Evolutionary conservation across 202 grass and related monocot genomes (phyloP).

Genomic region (Alloteropsis angusta): DNA sequence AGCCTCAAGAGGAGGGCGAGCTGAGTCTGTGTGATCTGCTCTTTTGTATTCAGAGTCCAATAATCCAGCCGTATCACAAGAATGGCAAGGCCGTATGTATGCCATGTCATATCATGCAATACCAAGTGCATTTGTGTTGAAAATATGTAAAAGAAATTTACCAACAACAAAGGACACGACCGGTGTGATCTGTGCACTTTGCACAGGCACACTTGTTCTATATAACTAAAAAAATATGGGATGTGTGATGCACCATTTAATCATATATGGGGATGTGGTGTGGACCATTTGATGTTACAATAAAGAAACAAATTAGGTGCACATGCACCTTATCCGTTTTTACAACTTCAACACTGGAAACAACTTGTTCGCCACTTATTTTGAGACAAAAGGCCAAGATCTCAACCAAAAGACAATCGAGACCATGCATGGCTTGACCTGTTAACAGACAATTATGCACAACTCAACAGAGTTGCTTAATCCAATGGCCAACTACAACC

Average conservation of each 20-base stretch:
- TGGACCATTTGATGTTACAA: neutral
- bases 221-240: neutral
- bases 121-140: too few species aligned
- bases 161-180: neutral
- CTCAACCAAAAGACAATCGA: neutral
- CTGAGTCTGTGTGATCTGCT: too few species aligned
- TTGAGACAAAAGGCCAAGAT: neutral
- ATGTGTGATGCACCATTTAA: neutral
- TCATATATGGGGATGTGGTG: too few species aligned
- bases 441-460: neutral
- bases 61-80: too few species aligned
- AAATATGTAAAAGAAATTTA: neutral
- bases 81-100: too few species aligned
- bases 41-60: too few species aligned
- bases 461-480: neutral
- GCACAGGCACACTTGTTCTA: neutral
- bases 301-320: neutral
- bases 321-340: neutral
- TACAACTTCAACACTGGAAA: neutral
- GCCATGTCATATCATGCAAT: too few species aligned
- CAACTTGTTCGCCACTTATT: neutral
- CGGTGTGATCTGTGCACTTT: too few species aligned
- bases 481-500: neutral
- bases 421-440: neutral
- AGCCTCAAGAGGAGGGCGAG: too few species aligned